Percentiles rank a stretch among this genome's conserved stretches.
These are phyloP conservation scores for Cucurbita argyrosperma DNA, from an alignment of 306 rosid genomes.

Conservation along the genomic window DNA sequence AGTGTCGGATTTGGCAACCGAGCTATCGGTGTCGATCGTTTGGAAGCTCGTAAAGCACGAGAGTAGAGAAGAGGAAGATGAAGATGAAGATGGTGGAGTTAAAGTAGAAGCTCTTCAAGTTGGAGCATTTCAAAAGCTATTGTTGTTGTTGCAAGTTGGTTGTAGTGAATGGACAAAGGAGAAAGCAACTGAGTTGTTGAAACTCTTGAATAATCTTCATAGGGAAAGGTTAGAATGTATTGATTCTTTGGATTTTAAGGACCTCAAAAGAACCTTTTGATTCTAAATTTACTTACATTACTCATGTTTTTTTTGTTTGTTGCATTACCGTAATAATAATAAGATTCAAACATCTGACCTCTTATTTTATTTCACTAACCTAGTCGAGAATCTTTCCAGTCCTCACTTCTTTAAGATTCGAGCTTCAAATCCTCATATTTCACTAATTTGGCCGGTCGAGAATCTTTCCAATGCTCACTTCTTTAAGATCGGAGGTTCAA, in stretches of 20 bases:
- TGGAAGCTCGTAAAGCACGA: slow-evolving; percentile 27
- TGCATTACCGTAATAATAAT: too few species aligned
- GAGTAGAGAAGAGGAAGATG: neutral
- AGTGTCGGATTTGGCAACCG: slow-evolving; percentile 22
- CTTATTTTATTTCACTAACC: too few species aligned
- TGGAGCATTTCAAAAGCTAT: slow-evolving; percentile 37
- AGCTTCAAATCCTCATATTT: too few species aligned
- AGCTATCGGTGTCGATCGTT: slow-evolving; percentile 20
- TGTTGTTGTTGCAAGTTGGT: slow-evolving; percentile 32
- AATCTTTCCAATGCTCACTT: too few species aligned
- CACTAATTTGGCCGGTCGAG: too few species aligned
- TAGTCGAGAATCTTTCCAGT: too few species aligned
- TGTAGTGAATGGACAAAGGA: slow-evolving; percentile 29
- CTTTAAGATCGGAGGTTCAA: too few species aligned
- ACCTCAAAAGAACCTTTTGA: slow-evolving; percentile 26
- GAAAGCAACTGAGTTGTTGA: slow-evolving; percentile 24
- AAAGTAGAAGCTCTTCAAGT: slow-evolving; percentile 25
- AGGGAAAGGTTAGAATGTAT: slow-evolving; percentile 29
- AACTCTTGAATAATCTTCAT: slow-evolving; percentile 19
- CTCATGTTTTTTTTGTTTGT: too few species aligned
- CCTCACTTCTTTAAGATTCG: too few species aligned
- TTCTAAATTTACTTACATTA: neutral
- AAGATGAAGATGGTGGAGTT: neutral
- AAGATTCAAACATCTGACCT: too few species aligned
- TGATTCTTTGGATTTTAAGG: slow-evolving; percentile 34